Conservation (phyloP, 768 basidiomycete species). For the Lactarius quietus region DNA sequence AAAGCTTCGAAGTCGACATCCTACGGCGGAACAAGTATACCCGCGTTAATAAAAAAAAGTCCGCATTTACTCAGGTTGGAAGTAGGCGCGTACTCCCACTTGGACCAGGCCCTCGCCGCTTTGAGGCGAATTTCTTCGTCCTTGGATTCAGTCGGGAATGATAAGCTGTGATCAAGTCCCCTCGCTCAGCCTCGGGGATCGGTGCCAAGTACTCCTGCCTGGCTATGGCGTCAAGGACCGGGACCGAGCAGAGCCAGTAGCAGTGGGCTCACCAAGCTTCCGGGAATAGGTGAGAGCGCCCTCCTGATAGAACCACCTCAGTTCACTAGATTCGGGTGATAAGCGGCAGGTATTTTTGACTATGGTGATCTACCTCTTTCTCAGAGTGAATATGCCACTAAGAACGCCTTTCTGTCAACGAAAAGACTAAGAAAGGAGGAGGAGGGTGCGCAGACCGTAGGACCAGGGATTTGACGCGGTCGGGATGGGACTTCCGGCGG, state of each 20-base stretch:
- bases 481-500: constrained; percentile 62
- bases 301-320: constrained; percentile 90
- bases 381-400: constrained; percentile 86
- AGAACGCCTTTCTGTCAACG: constrained; percentile 4
- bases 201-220: constrained; percentile 83
- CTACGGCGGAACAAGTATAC: constrained; percentile 40
- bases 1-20: constrained; percentile 78
- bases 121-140: constrained; percentile 60
- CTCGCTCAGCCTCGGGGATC: constrained; percentile 77
- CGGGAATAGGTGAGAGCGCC: constrained; percentile 81
- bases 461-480: constrained; percentile 73
- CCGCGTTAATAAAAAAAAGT: not conserved
- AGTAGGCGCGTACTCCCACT: constrained; percentile 72
- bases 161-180: constrained; percentile 81
- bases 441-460: constrained; percentile 49
- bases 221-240: not conserved
- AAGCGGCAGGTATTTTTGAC: not conserved
- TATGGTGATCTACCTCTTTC: constrained; percentile 54
- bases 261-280: constrained; percentile 72
- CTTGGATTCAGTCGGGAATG: constrained; percentile 70
- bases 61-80: not conserved
- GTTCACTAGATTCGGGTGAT: constrained; percentile 46
- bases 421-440: not conserved
- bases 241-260: not conserved
- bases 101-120: constrained; percentile 84